These are phyloP conservation scores for Spiromastix sp. DNA, from an alignment of 2,329 filamentous ascomycete genomes.

Conservation along the genomic window DNA sequence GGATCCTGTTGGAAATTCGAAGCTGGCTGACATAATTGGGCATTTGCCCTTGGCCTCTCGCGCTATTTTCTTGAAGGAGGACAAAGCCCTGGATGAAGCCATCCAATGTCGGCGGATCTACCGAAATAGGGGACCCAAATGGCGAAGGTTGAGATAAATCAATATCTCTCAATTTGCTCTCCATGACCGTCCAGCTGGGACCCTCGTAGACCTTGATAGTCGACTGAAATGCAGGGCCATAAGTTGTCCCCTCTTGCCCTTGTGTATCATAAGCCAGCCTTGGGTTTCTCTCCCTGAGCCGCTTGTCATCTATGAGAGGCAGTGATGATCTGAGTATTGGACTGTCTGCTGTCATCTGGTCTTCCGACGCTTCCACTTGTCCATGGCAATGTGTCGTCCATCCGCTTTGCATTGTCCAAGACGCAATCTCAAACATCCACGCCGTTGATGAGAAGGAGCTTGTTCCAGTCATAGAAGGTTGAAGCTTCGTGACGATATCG, in stretches of 20 bases:
- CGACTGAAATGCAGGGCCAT: background rate
- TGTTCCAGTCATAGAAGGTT: background rate
- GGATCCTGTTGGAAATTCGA: constrained; percentile 1
- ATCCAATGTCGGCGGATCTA: constrained; percentile 1
- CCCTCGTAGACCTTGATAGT: background rate
- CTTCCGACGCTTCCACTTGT: background rate
- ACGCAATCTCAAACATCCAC: background rate
- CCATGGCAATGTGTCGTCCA: background rate
- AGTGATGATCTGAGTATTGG: background rate
- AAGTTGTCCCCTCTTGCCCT: background rate
- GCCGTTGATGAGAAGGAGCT: background rate
- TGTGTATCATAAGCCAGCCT: background rate
- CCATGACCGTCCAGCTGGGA: background rate
- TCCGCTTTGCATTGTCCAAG: background rate
- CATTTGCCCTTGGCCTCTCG: background rate
- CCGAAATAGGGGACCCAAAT: background rate
- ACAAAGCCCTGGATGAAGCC: background rate
- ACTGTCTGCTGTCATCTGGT: background rate
- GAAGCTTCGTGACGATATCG: background rate
- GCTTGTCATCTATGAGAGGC: background rate
- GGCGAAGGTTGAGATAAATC: background rate
- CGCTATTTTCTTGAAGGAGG: background rate
- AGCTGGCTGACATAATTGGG: background rate
- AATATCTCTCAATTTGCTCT: background rate
- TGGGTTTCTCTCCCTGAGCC: background rate